A percentile compares a stretch with the other conserved stretches of the same genome.
These are phyloP conservation scores for Hypoxylon sp. DNA, from an alignment of 2,329 filamentous ascomycete genomes.

Conservation along the genomic window DNA sequence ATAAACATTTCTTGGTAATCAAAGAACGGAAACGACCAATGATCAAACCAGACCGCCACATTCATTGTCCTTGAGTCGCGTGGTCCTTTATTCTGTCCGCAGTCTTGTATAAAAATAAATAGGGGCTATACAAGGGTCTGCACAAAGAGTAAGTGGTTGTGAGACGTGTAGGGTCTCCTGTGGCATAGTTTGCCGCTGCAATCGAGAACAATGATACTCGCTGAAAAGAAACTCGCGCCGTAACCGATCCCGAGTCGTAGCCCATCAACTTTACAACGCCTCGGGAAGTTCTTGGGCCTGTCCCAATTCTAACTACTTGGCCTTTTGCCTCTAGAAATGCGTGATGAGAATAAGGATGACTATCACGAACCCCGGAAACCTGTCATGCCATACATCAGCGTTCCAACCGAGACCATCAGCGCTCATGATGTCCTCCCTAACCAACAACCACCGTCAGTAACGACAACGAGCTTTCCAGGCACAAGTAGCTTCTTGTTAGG, in stretches of 20 bases:
- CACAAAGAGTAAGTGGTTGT: constrained; percentile 44
- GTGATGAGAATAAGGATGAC: constrained; percentile 45
- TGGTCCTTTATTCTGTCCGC: constrained; percentile 30
- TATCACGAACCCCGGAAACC: constrained; percentile 34
- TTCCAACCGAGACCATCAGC: constrained; percentile 40
- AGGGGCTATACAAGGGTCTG: constrained; percentile 6
- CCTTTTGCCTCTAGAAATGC: constrained; percentile 38
- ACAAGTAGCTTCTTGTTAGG: constrained; percentile 46
- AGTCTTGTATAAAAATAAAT: constrained; percentile 27
- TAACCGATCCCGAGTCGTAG: constrained; percentile 14
- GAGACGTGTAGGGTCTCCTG: constrained; percentile 4
- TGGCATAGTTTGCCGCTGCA: constrained; percentile 23
- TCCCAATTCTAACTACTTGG: constrained; percentile 5
- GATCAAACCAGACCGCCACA: neutral
- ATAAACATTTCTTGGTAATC: constrained; percentile 5
- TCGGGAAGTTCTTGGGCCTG: constrained; percentile 2
- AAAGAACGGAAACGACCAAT: constrained; percentile 34
- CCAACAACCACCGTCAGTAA: constrained; percentile 40
- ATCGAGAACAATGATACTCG: constrained; percentile 45
- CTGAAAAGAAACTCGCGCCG: constrained; percentile 30
- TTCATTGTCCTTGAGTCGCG: constrained; percentile 29
- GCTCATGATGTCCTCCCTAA: constrained; percentile 19
- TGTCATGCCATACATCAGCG: constrained; percentile 48
- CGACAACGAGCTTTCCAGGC: constrained; percentile 28
- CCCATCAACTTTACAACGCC: constrained; percentile 6